These are phyloP conservation scores for Mycena floridula DNA, from an alignment of 768 basidiomycete species.

Conservation along the genomic window DNA sequence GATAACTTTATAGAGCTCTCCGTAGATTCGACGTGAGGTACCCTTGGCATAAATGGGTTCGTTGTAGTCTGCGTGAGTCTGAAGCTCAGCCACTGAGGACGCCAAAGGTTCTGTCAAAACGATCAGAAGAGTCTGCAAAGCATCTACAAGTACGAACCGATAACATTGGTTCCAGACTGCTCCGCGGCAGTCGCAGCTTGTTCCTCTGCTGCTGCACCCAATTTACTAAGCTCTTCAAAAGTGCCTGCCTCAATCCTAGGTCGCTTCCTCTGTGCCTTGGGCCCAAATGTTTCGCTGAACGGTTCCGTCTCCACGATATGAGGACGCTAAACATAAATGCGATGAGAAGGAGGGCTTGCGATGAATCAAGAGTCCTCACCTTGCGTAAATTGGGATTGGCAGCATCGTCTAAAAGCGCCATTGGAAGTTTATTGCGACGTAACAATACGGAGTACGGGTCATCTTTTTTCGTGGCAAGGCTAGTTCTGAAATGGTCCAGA, in stretches of 20 bases:
- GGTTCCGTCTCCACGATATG: conserved; percentile 97
- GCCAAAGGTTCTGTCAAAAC: conserved; percentile 37
- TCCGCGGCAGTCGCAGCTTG: conserved; percentile 41
- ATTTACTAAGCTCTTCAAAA: conserved; percentile 82
- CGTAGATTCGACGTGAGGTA: conserved; percentile 92
- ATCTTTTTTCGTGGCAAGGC: conserved; percentile 75
- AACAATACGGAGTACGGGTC: conserved; percentile 96
- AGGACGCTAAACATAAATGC: conserved; percentile 66
- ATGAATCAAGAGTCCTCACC: conserved; percentile 28
- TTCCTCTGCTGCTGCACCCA: conserved; percentile 49
- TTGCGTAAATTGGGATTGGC: conserved; percentile 76
- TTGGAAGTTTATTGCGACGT: conserved; percentile 91
- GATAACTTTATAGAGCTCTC: conserved; percentile 98
- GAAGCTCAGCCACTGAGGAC: conserved; percentile 42
- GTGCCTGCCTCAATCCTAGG: conserved; percentile 84
- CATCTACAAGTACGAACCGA: conserved; percentile 29
- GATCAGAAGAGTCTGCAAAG: neutral
- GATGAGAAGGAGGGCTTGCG: too few species aligned
- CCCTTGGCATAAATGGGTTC: conserved; percentile 96
- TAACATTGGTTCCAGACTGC: conserved; percentile 31
- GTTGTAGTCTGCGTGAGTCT: conserved; percentile 71
- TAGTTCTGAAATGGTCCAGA: conserved; percentile 92
- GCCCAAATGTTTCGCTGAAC: conserved; percentile 91
- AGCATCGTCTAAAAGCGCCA: conserved; percentile 91
- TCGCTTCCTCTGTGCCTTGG: conserved; percentile 90